Base-by-base conservation (phyloP, 1,139 yeast species). In the Arxiozyma telluris region DNA sequence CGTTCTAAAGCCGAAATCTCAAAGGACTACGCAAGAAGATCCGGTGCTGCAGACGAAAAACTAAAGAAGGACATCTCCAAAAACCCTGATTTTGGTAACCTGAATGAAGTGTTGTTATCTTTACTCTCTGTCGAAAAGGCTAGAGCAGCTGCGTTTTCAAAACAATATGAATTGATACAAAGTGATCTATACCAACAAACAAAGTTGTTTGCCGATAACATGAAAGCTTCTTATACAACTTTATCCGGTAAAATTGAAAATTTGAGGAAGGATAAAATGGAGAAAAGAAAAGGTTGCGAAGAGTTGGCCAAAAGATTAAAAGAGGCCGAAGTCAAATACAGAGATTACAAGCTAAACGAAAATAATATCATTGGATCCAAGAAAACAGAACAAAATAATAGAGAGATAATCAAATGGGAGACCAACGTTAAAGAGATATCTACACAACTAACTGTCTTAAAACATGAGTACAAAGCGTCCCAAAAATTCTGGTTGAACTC, bases 221-320 rank as follows among this genome's bases (percentile, higher is more conserved):
- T 62, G 44, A 63, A 61, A 47, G 69, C 71, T 12, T 61, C 65
- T 17, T 83, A 84, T 63, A 81, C 83, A 56, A 84, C 86, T 55
- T 74, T 94, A n/a, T 77, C 91, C 44, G 82, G 91, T 76, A 96
- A 96, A 23, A 81, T 82, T 57, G 96, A 90, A 64, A 78, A 59
- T 43, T 50, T 67, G 45, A 58, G 68, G 50, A 49, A 58, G 41
- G 69, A 66, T 53, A 67, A 67, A 49, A 60, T 56, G 38, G 64
- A 64, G 42, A 67, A 67, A 55, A 58, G 58, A 50, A 66, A 64
- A 55, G 65, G 66, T 21, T 63, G 66, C 47, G 64, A 63, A 41
- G 64, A 63, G 12, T 49, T 68, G 45, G 50, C 57, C 8, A 61
- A 62, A 41, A 62, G 65, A 44, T 50, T 68, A 27, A 59, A 62